phyloP scores from a whole-genome alignment of 495 filamentous ascomycete species.

The Trichocladium uniseriatum region DNA sequence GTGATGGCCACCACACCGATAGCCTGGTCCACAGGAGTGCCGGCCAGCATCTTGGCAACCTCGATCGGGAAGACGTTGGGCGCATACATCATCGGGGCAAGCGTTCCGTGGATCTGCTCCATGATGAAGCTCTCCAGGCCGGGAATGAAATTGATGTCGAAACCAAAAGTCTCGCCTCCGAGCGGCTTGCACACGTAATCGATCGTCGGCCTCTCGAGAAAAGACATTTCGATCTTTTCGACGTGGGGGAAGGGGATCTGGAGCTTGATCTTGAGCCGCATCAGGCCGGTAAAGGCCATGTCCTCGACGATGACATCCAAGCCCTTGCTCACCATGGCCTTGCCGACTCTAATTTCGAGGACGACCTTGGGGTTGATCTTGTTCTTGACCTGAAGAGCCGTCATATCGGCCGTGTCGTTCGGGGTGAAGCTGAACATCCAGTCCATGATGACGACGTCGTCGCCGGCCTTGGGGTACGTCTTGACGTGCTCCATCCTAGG shows the following conservation, averaged over 20 bases:
- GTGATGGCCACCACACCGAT: slow-evolving; percentile 91
- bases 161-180: slow-evolving; percentile 87
- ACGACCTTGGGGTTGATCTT: slow-evolving; percentile 96
- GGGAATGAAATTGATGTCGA: slow-evolving; percentile 98
- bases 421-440: slow-evolving; percentile 99
- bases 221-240: slow-evolving; percentile 84
- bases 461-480: slow-evolving; percentile 91
- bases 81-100: slow-evolving; percentile 93
- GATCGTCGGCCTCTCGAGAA: slow-evolving; percentile 62
- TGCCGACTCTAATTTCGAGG: slow-evolving; percentile 85
- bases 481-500: slow-evolving; percentile 95
- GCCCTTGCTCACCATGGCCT: slow-evolving; percentile 90
- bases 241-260: slow-evolving; percentile 94
- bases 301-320: slow-evolving; percentile 97
- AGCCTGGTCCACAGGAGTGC: slow-evolving; percentile 85
- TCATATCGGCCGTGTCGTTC: slow-evolving; percentile 87
- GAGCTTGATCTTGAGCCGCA: slow-evolving; percentile 95
- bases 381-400: slow-evolving; percentile 76
- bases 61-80: slow-evolving; percentile 98
- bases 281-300: slow-evolving; percentile 86
- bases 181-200: slow-evolving; percentile 98
- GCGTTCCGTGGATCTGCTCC: slow-evolving; percentile 87
- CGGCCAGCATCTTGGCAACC: slow-evolving; percentile 97
- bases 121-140: slow-evolving; percentile 87
- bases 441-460: slow-evolving; percentile 95